Base-by-base conservation (phyloP, 345 rosid species). In the Syzygium aromaticum region DNA sequence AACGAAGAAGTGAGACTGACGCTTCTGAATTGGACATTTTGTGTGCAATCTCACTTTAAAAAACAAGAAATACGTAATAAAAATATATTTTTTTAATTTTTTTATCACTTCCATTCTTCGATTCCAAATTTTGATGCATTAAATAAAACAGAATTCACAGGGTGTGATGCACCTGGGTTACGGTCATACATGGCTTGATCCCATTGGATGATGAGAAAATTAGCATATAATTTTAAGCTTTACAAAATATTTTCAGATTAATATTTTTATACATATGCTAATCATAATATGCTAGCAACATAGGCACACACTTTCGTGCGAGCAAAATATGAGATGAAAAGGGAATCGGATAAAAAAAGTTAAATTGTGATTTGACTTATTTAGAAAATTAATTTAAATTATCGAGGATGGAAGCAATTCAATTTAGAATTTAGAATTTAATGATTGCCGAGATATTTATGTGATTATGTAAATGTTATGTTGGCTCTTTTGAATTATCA, bases 351-450 rank as follows among this genome's bases (percentile, higher is more conserved):
- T 0, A 2, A 64, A 19, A 21, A 57, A 16, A 64, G 17, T 15
- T 30, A 16, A 64, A 64, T 1, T 33, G 0, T 0, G 13, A 67
- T 67, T 33, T 33, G 80, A 67, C 46, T 19, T 28, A n/a, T 63
- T 64, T 64, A 0, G 1, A 0, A n/a, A 33, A 17, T 67, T 33
- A 67, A 67, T 67, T 67, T 9, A 33, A 33, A 16, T 33, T 33
- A 67, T 2, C 0, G 0, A 33, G 25, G 25, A 0, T 0, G 1
- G 17, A 28, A 30, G 15, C 0, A 9, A 64, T 64, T 64, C 33
- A 6, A 30, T 63, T 64, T 53, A 53, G n/a, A 30, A 64, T 30
- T 33, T 30, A 64, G 30, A 17, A n/a, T 63, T 63, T 25, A 57
- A n/a, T 13, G 27, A 57, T 6, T 11, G 1, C 27, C 2, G 73